Percentiles rank a stretch among this genome's conserved stretches.
phyloP scores from a whole-genome alignment of 495 filamentous ascomycete genomes.

The Aspergillus diversus region DNA sequence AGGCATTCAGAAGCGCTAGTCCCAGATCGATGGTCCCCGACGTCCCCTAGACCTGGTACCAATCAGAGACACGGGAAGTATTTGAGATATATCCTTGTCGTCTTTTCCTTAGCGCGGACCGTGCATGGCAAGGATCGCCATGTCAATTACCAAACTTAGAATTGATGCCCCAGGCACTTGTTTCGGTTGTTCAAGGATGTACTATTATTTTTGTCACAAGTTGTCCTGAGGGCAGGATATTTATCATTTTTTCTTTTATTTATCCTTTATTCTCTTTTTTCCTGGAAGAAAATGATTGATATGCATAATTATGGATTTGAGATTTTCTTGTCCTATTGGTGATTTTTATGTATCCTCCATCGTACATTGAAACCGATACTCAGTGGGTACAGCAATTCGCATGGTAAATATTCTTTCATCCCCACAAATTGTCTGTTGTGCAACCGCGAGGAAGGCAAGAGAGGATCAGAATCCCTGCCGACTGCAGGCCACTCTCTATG shows the following conservation, averaged over 20 bases:
- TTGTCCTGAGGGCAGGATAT: not conserved
- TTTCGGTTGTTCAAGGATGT: not conserved
- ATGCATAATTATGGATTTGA: no score
- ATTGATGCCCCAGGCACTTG: not conserved
- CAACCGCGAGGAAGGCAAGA: constrained; percentile 13
- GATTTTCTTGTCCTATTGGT: no score
- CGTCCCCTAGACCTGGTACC: constrained; percentile 27
- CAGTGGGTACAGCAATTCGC: no score
- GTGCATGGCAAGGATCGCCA: constrained; percentile 30
- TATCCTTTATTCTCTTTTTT: no score
- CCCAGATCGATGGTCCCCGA: constrained; percentile 23
- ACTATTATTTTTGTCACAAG: not conserved
- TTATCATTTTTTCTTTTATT: not conserved
- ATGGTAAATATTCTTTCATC: not conserved
- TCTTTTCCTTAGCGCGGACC: constrained; percentile 21
- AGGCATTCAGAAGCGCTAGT: constrained; percentile 5
- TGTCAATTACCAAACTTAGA: constrained; percentile 16
- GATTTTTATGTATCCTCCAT: no score
- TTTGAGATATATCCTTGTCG: constrained; percentile 48
- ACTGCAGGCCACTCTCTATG: constrained; percentile 23
- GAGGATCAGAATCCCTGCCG: constrained; percentile 18
- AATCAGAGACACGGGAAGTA: constrained; percentile 40
- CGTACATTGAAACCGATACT: no score
- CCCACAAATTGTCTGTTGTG: constrained; percentile 18
- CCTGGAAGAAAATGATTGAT: no score